Evolutionary conservation across 2,329 filamentous ascomycete species (phyloP), one percentile per base, ranked within the genome.

Genomic region (Alternaria gansuensis): DNA sequence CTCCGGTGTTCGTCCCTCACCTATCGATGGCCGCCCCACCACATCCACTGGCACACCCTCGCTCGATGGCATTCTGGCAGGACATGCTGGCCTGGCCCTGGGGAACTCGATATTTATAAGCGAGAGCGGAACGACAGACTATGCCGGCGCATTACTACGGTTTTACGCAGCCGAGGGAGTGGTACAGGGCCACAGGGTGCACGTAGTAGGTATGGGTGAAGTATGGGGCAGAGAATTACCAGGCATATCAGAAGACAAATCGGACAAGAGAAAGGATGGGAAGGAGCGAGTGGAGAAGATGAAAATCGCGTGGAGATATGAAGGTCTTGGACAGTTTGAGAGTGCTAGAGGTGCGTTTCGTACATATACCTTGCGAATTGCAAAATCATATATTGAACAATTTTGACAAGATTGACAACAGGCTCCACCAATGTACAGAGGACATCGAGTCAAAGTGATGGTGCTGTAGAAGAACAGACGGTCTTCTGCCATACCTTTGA

Each of bases 221-320:
- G 82, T 84, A 45, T 98, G 95, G 95, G 87, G 88, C 36, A 83
- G 90, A 63, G 92, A 94, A 67, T 81, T 99, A 23, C 95, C 95
- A 3, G 94, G 90, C 0, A 76, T 96, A 33, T 83, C 84, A 45
- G 77, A 74, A 66, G 67, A 80, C 76, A 76, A 79, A 75, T 65
- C 37, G 54, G 70, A 69, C 24, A 72, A 67, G 45, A 65, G 60
- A 39, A 67, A 56, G 73, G 64, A 67, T 44, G 70, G 67, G 13
- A 70, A 69, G 52, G 79, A 83, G 62, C 54, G 64, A 67, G 68
- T 73, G 43, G 74, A 82, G 31, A 93, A 89, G 78, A 98, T 99
- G 95, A 98, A 97, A 81, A 99, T 99, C 81, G 95, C 95, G 3
- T 99, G 95, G 95, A 86, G 95, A 76, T 99, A 99, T 79, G 93